Base-by-base conservation (phyloP, 1,139 yeast species). In the Geotrichum macrosporum region DNA sequence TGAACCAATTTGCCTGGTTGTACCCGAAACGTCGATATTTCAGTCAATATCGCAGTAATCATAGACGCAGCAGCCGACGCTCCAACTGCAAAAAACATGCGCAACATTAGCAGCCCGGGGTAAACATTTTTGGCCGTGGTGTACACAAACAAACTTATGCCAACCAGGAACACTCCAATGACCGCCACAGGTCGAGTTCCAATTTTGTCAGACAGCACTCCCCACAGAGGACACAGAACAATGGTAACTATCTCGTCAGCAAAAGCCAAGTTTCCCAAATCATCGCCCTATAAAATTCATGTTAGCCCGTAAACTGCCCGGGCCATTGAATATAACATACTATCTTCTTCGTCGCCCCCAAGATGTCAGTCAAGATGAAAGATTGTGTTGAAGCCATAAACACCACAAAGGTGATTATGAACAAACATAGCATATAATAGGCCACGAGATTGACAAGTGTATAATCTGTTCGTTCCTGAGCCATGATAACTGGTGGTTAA, bases 301-400 rank as follows among this genome's bases (percentile, higher is more conserved):
- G 22, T 41, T 21, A 37, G 21, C 20, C 22, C 9, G 3, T 22
- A 24, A 4, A 30, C n/a, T 22, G 6, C 13, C 18, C 13, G 9
- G 18, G 18, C 20, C n/a, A 5, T 12, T 12, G 9, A 16, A 12
- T 5, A 24, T 4, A 5, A 47, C 62, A 21, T 52, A 59, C 63
- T 32, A 79, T 69, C 38, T 70, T 68, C 4, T 65, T 60, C 5
- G 70, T 62, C 30, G 76, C 64, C 0, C 76, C 76, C 15, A 80
- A 64, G 1, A 79, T 75, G 56, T 79, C 80, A 4, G 77, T 71
- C 33, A 82, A 67, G 59, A 75, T 80, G 59, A 80, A 81, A 3
- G 88, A 79, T 65, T 81, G 88, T 1, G 86, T 76, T 4, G 86
- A 74, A 29, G 80, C 72, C 44, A 81, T 63, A 58, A 81, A 82